phyloP scores from a whole-genome alignment of 2,329 filamentous ascomycete species.

The Beauveria asiatica region DNA sequence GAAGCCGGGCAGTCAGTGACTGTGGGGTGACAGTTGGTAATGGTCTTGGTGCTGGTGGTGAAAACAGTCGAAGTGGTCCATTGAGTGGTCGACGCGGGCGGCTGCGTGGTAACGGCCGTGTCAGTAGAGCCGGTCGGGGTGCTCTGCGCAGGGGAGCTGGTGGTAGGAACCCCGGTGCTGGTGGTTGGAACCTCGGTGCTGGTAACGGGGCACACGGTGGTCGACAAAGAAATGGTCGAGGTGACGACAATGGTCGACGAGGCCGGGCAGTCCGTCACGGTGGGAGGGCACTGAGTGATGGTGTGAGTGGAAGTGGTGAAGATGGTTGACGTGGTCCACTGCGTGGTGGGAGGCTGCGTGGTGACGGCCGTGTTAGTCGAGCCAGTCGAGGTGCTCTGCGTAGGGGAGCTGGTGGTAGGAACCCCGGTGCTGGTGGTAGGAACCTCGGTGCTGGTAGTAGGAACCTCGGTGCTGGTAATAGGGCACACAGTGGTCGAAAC shows the following conservation, averaged over 20 bases:
- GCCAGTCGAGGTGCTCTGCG: background rate
- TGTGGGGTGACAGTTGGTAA: conserved; percentile 19
- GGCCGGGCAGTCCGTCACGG: conserved; percentile 24
- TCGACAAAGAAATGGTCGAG: conserved; percentile 26
- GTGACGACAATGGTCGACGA: conserved; percentile 19
- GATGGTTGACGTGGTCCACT: conserved; percentile 24
- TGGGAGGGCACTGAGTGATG: conserved; percentile 19
- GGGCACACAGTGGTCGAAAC: conserved; percentile 36
- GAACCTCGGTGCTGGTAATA: conserved; percentile 19
- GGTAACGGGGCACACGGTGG: conserved; percentile 35
- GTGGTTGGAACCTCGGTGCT: conserved; percentile 7
- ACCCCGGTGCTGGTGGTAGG: background rate
- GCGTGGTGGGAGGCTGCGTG: conserved; percentile 10
- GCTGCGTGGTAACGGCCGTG: conserved; percentile 1
- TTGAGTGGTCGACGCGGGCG: conserved; percentile 8
- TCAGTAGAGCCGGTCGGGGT: conserved; percentile 8
- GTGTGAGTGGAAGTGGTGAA: conserved; percentile 20
- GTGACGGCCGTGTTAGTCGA: background rate
- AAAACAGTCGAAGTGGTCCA: conserved; percentile 25
- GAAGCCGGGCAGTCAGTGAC: conserved; percentile 23
- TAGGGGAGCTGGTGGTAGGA: background rate
- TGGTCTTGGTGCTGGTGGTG: conserved; percentile 18
- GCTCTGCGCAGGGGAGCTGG: background rate
- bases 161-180: conserved; percentile 1
- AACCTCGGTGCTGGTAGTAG: background rate